These are phyloP conservation scores for Zizania latifolia DNA, from an alignment of 176 grass and related monocot genomes.

Conservation along the genomic window DNA sequence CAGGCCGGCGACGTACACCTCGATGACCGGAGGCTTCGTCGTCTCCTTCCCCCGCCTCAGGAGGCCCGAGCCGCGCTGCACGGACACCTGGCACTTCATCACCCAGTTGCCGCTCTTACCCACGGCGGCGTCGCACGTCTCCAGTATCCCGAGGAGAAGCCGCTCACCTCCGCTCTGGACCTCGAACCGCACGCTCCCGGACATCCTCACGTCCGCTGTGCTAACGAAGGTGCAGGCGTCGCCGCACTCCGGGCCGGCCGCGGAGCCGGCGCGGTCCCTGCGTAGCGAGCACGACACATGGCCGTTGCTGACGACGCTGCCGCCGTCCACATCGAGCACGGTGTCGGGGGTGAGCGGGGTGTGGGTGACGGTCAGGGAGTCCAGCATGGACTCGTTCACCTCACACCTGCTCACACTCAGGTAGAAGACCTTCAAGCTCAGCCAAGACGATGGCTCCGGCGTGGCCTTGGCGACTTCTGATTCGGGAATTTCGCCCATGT, in stretches of 20 bases:
- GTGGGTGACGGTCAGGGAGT: slow-evolving; percentile 54
- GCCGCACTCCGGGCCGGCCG: not conserved
- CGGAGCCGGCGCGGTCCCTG: slow-evolving; percentile 34
- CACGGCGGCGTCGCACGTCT: slow-evolving; percentile 18
- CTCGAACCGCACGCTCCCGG: slow-evolving; percentile 67
- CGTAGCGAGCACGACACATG: slow-evolving; percentile 42
- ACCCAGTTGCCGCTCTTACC: slow-evolving; percentile 24
- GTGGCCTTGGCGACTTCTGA: slow-evolving; percentile 2
- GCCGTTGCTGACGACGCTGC: not conserved
- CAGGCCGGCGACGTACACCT: slow-evolving; percentile 76
- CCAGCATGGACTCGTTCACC: slow-evolving; percentile 42
- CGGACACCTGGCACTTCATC: slow-evolving; percentile 47
- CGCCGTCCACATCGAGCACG: slow-evolving; percentile 39
- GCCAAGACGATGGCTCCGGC: slow-evolving; percentile 30
- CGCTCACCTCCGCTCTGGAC: slow-evolving; percentile 42
- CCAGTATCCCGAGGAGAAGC: slow-evolving; percentile 54
- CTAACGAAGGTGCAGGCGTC: slow-evolving; percentile 45
- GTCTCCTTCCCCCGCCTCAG: slow-evolving; percentile 4
- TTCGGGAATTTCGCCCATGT: slow-evolving; percentile 31
- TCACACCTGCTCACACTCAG: slow-evolving; percentile 68
- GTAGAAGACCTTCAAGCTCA: slow-evolving; percentile 70
- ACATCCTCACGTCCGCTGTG: slow-evolving; percentile 50
- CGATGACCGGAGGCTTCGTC: slow-evolving; percentile 21
- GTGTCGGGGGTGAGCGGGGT: slow-evolving; percentile 50
- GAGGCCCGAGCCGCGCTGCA: slow-evolving; percentile 28